A percentile compares a stretch with the other conserved stretches of the same genome.
These are phyloP conservation scores for Isatis lusitanica DNA, from an alignment of 441 rosid genomes.

Conservation along the genomic window DNA sequence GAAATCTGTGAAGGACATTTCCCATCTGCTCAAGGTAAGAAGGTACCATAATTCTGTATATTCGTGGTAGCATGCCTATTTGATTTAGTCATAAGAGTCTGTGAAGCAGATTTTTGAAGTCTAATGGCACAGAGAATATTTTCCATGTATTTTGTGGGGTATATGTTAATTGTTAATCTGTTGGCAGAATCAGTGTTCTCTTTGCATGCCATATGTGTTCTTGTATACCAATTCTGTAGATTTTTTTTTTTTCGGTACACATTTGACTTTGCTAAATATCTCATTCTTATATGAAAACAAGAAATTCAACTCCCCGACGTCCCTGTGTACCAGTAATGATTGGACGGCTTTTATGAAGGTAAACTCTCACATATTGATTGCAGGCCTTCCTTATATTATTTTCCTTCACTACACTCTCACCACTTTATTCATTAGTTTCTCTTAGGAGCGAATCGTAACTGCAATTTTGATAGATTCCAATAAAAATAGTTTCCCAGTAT, in stretches of 20 bases:
- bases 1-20: slow-evolving; percentile 87
- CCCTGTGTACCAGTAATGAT: slow-evolving; percentile 66
- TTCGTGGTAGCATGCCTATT: slow-evolving; percentile 3
- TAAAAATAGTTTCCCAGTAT: not conserved
- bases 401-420: not conserved
- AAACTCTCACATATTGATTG: slow-evolving; percentile 7
- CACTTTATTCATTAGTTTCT: slow-evolving; percentile 17
- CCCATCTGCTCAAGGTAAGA: slow-evolving; percentile 73
- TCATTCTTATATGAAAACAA: slow-evolving; percentile 39
- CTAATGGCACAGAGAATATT: not conserved
- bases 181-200: slow-evolving; percentile 13
- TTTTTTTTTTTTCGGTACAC: not conserved
- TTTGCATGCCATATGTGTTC: not conserved
- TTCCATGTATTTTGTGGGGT: slow-evolving; percentile 1
- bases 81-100: slow-evolving; percentile 2
- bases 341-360: slow-evolving; percentile 95
- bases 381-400: slow-evolving; percentile 11
- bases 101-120: not conserved
- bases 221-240: slow-evolving; percentile 10
- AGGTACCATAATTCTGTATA: slow-evolving; percentile 12
- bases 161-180: slow-evolving; percentile 25
- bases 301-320: slow-evolving; percentile 96
- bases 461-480: not conserved
- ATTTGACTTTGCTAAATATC: slow-evolving; percentile 19
- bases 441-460: not conserved